A percentile compares a stretch with the other conserved stretches of the same genome.
phyloP scores from a whole-genome alignment of 225 moss, liverwort and hornwort genomes.

The Rhytidiadelphus loreus region DNA sequence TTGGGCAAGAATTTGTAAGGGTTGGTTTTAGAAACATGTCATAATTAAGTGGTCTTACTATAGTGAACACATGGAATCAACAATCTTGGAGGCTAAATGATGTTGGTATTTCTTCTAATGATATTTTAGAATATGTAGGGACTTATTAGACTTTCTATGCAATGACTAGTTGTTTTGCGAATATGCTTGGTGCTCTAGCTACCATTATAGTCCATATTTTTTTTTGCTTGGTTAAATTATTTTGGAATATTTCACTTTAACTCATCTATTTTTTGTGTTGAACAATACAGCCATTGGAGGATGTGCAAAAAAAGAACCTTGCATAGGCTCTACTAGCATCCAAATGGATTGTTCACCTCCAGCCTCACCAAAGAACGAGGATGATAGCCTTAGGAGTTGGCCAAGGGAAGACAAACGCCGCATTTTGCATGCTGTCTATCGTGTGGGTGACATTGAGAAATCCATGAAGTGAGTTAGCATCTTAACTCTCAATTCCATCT shows the following conservation, averaged over 20 bases:
- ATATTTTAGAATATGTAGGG: too few relatives aligned
- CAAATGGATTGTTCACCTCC: background rate
- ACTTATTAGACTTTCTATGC: background rate
- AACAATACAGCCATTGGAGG: background rate
- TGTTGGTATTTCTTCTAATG: background rate
- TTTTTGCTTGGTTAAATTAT: background rate
- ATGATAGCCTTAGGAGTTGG: constrained; percentile 23
- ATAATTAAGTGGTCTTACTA: background rate
- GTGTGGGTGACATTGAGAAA: constrained; percentile 56
- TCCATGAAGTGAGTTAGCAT: constrained; percentile 42
- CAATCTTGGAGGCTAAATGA: background rate
- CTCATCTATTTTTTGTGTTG: background rate
- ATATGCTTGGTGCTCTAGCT: background rate
- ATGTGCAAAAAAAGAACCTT: background rate
- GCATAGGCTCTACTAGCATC: background rate
- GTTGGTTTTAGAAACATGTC: background rate
- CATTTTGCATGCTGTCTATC: constrained; percentile 52
- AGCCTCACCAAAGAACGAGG: background rate
- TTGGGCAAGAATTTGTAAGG: background rate
- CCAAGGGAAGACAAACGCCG: constrained; percentile 51
- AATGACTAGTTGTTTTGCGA: too few relatives aligned
- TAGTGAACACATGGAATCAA: background rate
- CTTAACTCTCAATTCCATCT: background rate
- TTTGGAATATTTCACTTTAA: background rate
- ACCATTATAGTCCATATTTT: too few relatives aligned